Base-by-base conservation (phyloP, 2,329 filamentous ascomycete genomes). In the Colletotrichum sp. region DNA sequence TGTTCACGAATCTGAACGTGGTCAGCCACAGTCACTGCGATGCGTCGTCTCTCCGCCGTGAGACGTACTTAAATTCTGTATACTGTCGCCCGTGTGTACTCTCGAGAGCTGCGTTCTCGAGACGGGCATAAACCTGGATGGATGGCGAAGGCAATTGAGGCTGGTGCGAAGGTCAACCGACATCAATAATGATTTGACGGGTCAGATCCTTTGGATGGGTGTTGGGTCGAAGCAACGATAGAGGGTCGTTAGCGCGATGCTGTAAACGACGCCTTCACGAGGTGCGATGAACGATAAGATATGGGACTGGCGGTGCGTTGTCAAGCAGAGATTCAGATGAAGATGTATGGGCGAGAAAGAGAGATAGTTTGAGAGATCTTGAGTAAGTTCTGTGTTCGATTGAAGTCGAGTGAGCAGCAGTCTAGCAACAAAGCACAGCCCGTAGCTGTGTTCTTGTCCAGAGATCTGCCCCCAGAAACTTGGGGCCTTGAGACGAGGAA, bases 11-110 rank as follows among this genome's bases (percentile, higher is more conserved):
- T 76, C 74, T 76, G 36, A 7, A 15, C 15, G 24, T 28, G 68
- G 21, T 57, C 28, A 62, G 52, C 34, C 21, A 26, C 13, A 26
- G 8, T n/a, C 18, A 57, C 26, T 28, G 32, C 24, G 4, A n/a
- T 64, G 32, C 8, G 6, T 52, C 18, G 15, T 28, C 15, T 28
- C 18, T 34, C 2, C 4, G 10, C 16, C 2, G 63, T 49, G n/a
- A 60, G 69, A 83, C 81, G 81, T 82, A 86, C 83, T 86, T 86
- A 88, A 86, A 89, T 89, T 87, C 76, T 89, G 87, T 83, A 87
- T 89, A 88, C 88, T 90, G 82, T 91, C 89, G 78, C 89, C 89
- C 80, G 89, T 91, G 81, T 91, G 89, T 80, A 88, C 88, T 83
- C 84, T 86, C 72, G 89, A 90, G 72, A 90, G 84, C 78, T 90